phyloP scores from a whole-genome alignment of 768 basidiomycete species.

The Termitomyces sp. region DNA sequence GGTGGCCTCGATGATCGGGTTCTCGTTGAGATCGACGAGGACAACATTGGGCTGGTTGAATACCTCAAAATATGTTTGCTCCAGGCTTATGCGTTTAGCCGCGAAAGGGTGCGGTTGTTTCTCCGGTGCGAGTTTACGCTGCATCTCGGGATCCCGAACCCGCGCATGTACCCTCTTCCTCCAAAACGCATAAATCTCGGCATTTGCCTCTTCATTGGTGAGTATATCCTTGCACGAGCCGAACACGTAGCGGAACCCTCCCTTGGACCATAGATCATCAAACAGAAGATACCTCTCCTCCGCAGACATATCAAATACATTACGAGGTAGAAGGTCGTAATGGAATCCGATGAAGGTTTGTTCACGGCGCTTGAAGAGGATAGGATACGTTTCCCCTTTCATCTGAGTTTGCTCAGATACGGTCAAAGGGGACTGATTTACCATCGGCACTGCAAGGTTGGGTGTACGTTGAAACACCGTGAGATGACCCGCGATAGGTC shows the following conservation, averaged over 20 bases:
- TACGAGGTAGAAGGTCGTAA: constrained; percentile 5
- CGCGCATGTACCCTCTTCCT: constrained; percentile 15
- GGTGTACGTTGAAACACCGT: constrained; percentile 24
- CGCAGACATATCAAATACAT: constrained; percentile 7
- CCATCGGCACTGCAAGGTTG: constrained; percentile 18
- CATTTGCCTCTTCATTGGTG: constrained; percentile 12
- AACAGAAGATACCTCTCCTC: constrained; percentile 18
- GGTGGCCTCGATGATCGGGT: constrained; percentile 14
- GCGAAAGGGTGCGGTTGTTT: constrained; percentile 18
- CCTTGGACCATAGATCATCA: constrained; percentile 16
- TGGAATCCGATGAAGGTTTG: constrained; percentile 16
- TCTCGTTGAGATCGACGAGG: constrained; percentile 16
- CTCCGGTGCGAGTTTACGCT: constrained; percentile 18
- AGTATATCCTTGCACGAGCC: constrained; percentile 13
- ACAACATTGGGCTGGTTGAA: constrained; percentile 20
- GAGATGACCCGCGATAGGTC: constrained; percentile 14
- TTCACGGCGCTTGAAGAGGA: constrained; percentile 12
- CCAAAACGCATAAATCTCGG: constrained; percentile 19
- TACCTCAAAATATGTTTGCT: constrained; percentile 18
- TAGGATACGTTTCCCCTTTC: constrained; percentile 14
- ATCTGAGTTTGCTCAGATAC: constrained; percentile 9
- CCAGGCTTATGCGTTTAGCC: constrained; percentile 15
- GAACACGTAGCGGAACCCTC: constrained; percentile 16
- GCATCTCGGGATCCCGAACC: constrained; percentile 14
- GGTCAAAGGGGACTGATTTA: constrained; percentile 14